Evolutionary conservation across 2,329 filamentous ascomycete genomes (phyloP), one percentile per base, ranked within the genome.

Genomic region (Pestalotiopsis sp.): DNA sequence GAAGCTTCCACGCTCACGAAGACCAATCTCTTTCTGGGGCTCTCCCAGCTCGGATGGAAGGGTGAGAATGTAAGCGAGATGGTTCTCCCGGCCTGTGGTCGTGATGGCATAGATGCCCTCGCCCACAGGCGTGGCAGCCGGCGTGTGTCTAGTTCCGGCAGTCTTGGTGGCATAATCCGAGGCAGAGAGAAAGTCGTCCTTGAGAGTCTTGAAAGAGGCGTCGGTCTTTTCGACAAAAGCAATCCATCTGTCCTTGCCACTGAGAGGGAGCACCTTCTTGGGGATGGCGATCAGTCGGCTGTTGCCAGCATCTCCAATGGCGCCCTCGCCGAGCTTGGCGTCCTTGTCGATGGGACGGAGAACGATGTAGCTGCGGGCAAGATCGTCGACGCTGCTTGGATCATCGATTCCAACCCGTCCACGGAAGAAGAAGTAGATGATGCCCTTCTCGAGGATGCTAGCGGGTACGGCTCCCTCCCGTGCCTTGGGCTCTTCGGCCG

Each of bases 371-470:
- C 87, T 94, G 63, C 94, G 91, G 57, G 92, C 89, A 63, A 97
- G 87, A 66, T 97, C 94, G 56, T 87, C 81, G 1, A 95, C 84
- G 61, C 87, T 85, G 20, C 91, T 86, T 0, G 94, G 91, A 6
- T 93, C 86, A 4, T 94, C 88, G 31, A 93, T 86, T 65, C 89
- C 89, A 49, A 97, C 93, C 13, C 94, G 90, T 7, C 90, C 90
- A 20, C 94, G 91, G 75, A 92, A 91, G 84, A 97, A 97, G 85
- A 97, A 97, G 84, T 97, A 97, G 73, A 97, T 90, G 74, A 96
- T 87, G 3, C 94, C 94, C 76, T 96, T 97, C 76, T 98, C 94
- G 2, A 97, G 85, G 27, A 97, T 89, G 64, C 75, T 86, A 0
- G 86, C 83, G 0, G 84, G 82, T 1, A 84, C 76, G 1, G 68